Percentiles rank a stretch among this genome's conserved stretches.
phyloP scores from a whole-genome alignment of 768 basidiomycete genomes.

The Clathrus columnatus region DNA sequence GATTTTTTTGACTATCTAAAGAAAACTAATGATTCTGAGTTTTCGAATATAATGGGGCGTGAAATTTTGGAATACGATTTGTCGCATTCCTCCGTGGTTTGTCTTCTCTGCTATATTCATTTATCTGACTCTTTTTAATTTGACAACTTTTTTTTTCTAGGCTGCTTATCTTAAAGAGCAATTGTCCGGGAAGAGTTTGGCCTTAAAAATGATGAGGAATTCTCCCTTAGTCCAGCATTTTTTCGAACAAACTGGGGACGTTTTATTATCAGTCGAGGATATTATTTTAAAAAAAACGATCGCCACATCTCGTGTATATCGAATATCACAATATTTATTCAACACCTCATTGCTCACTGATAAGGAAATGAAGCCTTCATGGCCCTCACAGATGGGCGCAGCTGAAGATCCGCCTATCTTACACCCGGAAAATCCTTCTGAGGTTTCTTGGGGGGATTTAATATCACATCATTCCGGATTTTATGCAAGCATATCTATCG shows the following conservation, averaged over 20 bases:
- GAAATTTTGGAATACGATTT: constrained; percentile 35
- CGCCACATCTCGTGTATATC: constrained; percentile 40
- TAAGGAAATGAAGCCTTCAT: constrained; percentile 23
- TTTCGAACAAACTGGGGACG: not conserved
- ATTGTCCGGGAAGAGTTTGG: not conserved
- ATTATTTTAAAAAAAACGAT: constrained; percentile 21
- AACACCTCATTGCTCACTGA: constrained; percentile 34
- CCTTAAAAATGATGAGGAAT: not conserved
- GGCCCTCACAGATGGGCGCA: constrained; percentile 13
- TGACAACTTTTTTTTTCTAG: not conserved
- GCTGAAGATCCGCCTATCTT: constrained; percentile 3
- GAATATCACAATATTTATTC: constrained; percentile 39
- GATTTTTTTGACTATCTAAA: not conserved
- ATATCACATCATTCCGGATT: constrained; percentile 21
- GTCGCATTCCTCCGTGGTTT: constrained; percentile 37
- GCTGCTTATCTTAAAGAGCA: constrained; percentile 3
- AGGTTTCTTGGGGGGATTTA: constrained; percentile 27
- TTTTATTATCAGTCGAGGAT: not conserved
- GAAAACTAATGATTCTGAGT: constrained; percentile 20
- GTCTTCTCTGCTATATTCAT: constrained; percentile 20
- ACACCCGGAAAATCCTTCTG: constrained; percentile 20
- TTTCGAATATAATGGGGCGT: constrained; percentile 35
- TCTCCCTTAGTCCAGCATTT: not conserved
- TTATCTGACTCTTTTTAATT: not conserved
- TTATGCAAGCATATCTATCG: constrained; percentile 43